Percentiles rank a stretch among this genome's conserved stretches.
These are phyloP conservation scores for Kwoniella shivajii DNA, from an alignment of 1,284 basidiomycete species.

Conservation along the genomic window DNA sequence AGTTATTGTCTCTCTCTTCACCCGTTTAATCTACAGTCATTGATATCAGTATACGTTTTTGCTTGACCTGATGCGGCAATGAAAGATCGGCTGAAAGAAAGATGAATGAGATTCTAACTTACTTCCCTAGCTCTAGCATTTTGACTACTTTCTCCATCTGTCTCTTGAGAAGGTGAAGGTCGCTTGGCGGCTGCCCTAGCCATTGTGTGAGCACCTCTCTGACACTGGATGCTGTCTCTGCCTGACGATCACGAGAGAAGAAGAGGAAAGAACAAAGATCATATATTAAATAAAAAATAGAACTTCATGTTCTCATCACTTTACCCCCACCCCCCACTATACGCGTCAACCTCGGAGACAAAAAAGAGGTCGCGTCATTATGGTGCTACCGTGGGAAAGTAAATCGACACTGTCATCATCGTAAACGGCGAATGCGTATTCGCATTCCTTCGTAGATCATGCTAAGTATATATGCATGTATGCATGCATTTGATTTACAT, in stretches of 20 bases:
- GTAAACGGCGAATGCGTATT: too few species aligned
- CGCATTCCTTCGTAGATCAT: background rate
- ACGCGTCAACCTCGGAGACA: slow-evolving; percentile 4
- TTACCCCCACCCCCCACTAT: too few species aligned
- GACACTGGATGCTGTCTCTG: background rate
- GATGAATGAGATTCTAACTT: background rate
- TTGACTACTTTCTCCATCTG: slow-evolving; percentile 4
- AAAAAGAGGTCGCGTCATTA: background rate
- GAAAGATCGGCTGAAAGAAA: background rate
- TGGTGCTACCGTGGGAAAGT: slow-evolving; percentile 10
- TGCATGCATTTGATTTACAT: background rate
- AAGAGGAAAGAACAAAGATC: background rate
- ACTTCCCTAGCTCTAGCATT: background rate
- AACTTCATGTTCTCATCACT: background rate
- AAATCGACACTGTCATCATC: background rate
- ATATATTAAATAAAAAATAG: background rate
- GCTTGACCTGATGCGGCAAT: background rate
- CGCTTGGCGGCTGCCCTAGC: slow-evolving; percentile 9
- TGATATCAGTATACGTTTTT: background rate
- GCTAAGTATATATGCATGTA: background rate
- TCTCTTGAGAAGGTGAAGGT: slow-evolving; percentile 1
- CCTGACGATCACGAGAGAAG: background rate
- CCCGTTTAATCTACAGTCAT: slow-evolving; percentile 1
- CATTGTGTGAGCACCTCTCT: background rate
- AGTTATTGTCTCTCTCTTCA: slow-evolving; percentile 3